These are phyloP conservation scores for Tricholoma furcatifolium DNA, from an alignment of 768 basidiomycete species.

Conservation along the genomic window DNA sequence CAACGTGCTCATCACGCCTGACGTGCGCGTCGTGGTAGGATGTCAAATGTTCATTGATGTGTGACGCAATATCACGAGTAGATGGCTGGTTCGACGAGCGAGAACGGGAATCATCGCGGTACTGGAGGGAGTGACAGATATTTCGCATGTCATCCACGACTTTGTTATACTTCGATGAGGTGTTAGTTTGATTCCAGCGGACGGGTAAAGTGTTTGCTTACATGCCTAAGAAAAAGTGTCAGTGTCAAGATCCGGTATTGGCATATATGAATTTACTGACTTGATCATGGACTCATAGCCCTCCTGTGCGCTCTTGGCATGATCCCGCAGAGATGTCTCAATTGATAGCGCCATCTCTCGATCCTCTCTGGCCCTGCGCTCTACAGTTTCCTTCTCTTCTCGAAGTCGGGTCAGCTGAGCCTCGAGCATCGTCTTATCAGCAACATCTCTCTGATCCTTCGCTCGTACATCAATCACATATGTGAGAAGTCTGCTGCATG, in stretches of 20 bases:
- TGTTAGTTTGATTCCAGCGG: background rate
- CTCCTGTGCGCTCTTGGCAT: conserved; percentile 44
- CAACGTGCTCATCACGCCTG: conserved; percentile 28
- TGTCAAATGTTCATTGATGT: conserved; percentile 12
- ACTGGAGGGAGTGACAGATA: conserved; percentile 16
- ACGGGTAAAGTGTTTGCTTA: conserved; percentile 19
- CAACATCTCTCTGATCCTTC: conserved; percentile 34
- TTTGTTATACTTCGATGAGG: conserved; percentile 29
- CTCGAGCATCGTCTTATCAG: conserved; percentile 30
- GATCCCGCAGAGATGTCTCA: conserved; percentile 54
- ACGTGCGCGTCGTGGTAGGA: conserved; percentile 32
- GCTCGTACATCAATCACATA: conserved; percentile 43
- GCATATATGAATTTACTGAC: conserved; percentile 29
- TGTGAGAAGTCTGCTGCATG: conserved; percentile 46
- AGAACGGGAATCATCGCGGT: background rate
- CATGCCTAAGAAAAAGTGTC: conserved; percentile 24
- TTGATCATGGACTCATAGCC: conserved; percentile 39
- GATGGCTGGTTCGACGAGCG: background rate
- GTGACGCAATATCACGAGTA: conserved; percentile 8
- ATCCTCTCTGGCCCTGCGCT: conserved; percentile 44
- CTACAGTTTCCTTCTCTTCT: conserved; percentile 34
- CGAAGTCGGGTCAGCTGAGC: conserved; percentile 29
- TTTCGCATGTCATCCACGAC: conserved; percentile 28
- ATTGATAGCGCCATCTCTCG: conserved; percentile 48
- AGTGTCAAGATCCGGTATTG: background rate